These are phyloP conservation scores for Pleurotus salmoneostramineus DNA, from an alignment of 768 basidiomycete species.

Conservation along the genomic window DNA sequence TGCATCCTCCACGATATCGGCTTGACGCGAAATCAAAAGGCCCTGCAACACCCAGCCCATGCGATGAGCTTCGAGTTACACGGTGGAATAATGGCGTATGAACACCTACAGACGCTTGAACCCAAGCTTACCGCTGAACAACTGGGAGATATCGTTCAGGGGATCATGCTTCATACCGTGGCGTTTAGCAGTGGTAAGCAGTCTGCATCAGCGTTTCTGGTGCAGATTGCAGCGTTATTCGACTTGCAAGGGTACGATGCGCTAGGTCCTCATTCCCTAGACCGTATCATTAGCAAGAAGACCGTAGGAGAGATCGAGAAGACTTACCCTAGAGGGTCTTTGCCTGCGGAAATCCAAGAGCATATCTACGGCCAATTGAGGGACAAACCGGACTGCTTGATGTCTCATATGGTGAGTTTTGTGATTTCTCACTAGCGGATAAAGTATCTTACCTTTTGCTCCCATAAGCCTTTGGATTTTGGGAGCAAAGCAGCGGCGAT, in stretches of 20 bases:
- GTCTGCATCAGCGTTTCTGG: slow-evolving; percentile 12
- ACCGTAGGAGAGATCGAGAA: slow-evolving; percentile 16
- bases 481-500: slow-evolving; percentile 2
- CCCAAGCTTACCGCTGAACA: slow-evolving; percentile 6
- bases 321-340: slow-evolving; percentile 12
- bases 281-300: slow-evolving; percentile 8
- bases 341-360: slow-evolving; percentile 7
- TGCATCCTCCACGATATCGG: slow-evolving; percentile 14
- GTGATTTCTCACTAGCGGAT: too few species aligned
- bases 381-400: slow-evolving; percentile 13
- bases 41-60: slow-evolving; percentile 9
- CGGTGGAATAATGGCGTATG: slow-evolving; percentile 14
- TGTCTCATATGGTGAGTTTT: slow-evolving; percentile 9
- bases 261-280: slow-evolving; percentile 9
- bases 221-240: slow-evolving; percentile 12
- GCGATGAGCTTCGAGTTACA: slow-evolving; percentile 14
- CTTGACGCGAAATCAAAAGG: slow-evolving; percentile 3
- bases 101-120: slow-evolving; percentile 9
- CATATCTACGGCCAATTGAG: slow-evolving; percentile 9
- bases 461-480: slow-evolving; percentile 2
- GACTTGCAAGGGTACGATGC: slow-evolving; percentile 14
- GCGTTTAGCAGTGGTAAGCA: slow-evolving; percentile 12
- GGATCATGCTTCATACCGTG: slow-evolving; percentile 17
- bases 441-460: too few species aligned
- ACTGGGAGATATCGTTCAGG: slow-evolving; percentile 16